Conservation (phyloP, 257 asterid genomes). For the Jaltomata sinuosa region DNA sequence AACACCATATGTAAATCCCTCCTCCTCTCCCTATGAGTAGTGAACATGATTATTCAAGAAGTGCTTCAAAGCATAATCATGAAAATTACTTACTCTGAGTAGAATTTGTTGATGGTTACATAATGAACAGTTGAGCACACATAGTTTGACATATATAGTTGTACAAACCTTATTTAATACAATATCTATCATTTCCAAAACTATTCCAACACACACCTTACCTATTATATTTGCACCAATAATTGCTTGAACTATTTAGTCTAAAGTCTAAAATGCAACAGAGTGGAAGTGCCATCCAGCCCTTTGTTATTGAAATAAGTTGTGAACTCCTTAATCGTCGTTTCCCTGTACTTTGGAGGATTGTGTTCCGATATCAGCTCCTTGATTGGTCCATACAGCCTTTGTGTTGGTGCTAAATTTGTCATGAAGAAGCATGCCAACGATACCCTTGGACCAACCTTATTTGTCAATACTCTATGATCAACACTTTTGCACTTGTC, state of each 20-base stretch:
- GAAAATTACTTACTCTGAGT: background rate
- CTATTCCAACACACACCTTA: background rate
- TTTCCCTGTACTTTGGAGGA: slow-evolving; percentile 20
- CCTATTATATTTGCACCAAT: background rate
- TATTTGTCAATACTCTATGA: slow-evolving; percentile 16
- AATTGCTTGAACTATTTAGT: background rate
- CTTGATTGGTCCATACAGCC: slow-evolving; percentile 13
- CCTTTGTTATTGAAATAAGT: slow-evolving; percentile 2
- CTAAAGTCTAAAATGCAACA: slow-evolving; percentile 11
- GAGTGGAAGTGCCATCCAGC: slow-evolving; percentile 12
- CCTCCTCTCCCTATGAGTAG: background rate
- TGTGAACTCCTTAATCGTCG: slow-evolving; percentile 6
- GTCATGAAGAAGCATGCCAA: slow-evolving; percentile 21
- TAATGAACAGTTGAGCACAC: no score
- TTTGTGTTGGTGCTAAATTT: slow-evolving; percentile 3
- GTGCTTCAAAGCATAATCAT: background rate
- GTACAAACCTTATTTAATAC: background rate
- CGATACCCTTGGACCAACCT: slow-evolving; percentile 12
- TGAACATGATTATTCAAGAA: background rate
- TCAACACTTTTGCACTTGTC: slow-evolving; percentile 17
- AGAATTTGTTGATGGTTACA: background rate
- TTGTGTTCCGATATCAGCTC: slow-evolving; percentile 11
- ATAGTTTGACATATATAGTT: background rate
- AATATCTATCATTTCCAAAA: background rate
- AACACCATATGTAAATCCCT: background rate